Evolutionary conservation across 805 yeast species (phyloP).

Genomic region (Yarrowia phangngaensis): DNA sequence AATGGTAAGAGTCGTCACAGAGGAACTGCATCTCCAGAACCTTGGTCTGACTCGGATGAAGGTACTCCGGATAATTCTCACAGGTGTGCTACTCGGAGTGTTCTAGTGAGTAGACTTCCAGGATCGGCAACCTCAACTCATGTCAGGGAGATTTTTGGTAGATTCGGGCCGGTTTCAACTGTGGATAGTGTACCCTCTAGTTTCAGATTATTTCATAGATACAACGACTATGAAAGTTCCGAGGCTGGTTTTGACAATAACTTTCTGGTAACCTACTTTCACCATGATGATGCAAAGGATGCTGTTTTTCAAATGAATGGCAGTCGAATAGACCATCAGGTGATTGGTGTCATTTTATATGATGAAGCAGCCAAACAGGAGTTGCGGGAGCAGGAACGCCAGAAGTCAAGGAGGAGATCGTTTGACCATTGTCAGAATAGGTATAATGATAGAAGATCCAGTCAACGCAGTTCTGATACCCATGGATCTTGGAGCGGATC

Average conservation of each 20-base stretch:
- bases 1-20: background rate
- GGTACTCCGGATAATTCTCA: too few species aligned
- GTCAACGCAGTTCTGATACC: too few species aligned
- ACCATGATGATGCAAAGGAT: background rate
- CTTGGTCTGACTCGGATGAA: too few species aligned
- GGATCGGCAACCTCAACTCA: background rate
- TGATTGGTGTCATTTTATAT: background rate
- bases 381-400: too few species aligned
- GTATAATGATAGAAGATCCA: too few species aligned
- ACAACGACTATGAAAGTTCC: slow-evolving; percentile 27
- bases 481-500: too few species aligned
- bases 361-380: too few species aligned
- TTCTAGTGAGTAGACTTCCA: background rate
- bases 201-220: slow-evolving; percentile 27
- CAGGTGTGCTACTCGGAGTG: too few species aligned
- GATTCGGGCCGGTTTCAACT: slow-evolving; percentile 32
- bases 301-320: slow-evolving; percentile 15
- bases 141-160: slow-evolving; percentile 4
- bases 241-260: slow-evolving; percentile 2
- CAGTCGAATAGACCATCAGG: slow-evolving; percentile 3
- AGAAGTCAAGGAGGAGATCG: too few species aligned
- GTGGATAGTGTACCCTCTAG: slow-evolving; percentile 34
- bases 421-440: too few species aligned
- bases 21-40: too few species aligned
- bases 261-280: slow-evolving; percentile 4